Evolutionary conservation across 306 rosid genomes (phyloP), one percentile per base, ranked within the genome.

Genomic region (Trifolium pratense): DNA sequence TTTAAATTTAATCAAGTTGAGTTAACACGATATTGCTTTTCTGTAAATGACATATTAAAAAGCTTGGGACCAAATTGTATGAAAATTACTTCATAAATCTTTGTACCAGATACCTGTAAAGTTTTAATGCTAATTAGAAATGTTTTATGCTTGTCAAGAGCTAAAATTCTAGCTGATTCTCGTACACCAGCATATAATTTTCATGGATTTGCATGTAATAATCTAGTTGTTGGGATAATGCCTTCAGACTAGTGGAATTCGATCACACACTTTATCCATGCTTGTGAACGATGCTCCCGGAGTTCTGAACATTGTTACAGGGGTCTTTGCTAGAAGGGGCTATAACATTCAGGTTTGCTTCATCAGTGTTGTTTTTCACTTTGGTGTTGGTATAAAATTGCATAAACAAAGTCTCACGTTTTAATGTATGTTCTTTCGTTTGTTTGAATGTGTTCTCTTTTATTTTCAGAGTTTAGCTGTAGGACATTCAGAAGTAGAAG

Each of bases 301-400:
- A 42, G 97, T 91, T 84, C 91, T 91, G 29, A 85, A 83, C 80
- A 68, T 89, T 37, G 82, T 91, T 63, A 91, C 97, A 0, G 97
- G 97, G 26, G 92, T 91, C 84, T 91, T 91, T 76, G 83, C 97
- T 68, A 81, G 97, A 71, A 89, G 97, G 79, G 97, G 95, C 49
- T 91, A 91, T 74, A 91, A 91, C 82, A 87, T 91, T 87, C 97
- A 91, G 97, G 97, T 89, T 69, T 73, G 56, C 57, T 63, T 69
- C 51, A 5, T 56, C 61, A 11, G 57, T 9, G 25, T 64, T 57
- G 21, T 21, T 40, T 66, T 60, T 43, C 12, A 23, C 23, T 70
- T 77, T 68, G 20, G 40, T 37, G 64, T 64, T 43, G 68, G 60
- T 64, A 64, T 53, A 65, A 57, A 48, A 45, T 57, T 40, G 43